Conservation (phyloP, 2,329 filamentous ascomycete species). For the Didymellaceae sp. region DNA sequence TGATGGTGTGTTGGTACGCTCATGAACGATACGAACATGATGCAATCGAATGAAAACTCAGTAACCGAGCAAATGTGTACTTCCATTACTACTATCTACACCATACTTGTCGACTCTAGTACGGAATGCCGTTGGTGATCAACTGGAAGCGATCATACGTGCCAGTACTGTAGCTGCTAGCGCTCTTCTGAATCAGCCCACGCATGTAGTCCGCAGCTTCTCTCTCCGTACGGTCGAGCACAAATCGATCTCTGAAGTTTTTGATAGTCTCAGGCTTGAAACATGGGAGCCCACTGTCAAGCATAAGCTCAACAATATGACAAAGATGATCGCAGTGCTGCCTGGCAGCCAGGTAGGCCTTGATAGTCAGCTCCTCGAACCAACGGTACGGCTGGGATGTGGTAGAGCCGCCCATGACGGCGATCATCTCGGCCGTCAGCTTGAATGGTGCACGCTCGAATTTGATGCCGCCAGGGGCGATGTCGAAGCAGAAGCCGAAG, state of each 20-base stretch:
- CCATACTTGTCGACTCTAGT: constrained; percentile 56
- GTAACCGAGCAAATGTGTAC: background rate
- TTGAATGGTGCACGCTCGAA: constrained; percentile 99
- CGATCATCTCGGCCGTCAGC: constrained; percentile 94
- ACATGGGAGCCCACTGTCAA: constrained; percentile 93
- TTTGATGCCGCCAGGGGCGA: constrained; percentile 93
- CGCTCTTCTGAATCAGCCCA: constrained; percentile 86
- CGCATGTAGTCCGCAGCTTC: constrained; percentile 96
- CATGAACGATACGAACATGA: too few species aligned
- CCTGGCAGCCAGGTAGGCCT: constrained; percentile 87
- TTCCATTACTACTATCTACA: background rate
- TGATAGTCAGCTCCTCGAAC: constrained; percentile 96
- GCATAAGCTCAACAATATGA: constrained; percentile 91
- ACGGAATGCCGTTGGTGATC: constrained; percentile 96
- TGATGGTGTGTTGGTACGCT: too few species aligned
- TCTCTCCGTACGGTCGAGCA: constrained; percentile 86
- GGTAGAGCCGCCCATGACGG: constrained; percentile 90
- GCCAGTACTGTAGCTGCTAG: constrained; percentile 87
- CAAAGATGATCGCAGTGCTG: constrained; percentile 87
- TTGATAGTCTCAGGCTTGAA: constrained; percentile 96
- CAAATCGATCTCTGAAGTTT: constrained; percentile 92
- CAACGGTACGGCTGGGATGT: constrained; percentile 88
- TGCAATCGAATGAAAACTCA: too few species aligned
- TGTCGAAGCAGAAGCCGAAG: constrained; percentile 99
- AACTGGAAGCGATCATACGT: constrained; percentile 98